phyloP scores from a whole-genome alignment of 2,329 filamentous ascomycete species.

The Aspergillus terreus region DNA sequence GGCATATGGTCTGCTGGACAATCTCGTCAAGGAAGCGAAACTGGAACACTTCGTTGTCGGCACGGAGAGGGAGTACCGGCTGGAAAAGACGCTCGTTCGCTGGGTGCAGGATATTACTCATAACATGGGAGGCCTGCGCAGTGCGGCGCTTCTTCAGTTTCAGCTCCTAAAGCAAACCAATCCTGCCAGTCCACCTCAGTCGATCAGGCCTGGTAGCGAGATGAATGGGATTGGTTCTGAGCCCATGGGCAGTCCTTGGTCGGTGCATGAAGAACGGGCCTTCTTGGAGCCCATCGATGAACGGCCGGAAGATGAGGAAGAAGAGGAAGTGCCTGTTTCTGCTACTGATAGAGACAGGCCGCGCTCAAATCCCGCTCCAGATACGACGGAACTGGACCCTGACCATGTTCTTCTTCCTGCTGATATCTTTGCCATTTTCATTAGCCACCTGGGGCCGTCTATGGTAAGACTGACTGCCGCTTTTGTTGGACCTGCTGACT shows the following conservation, averaged over 20 bases:
- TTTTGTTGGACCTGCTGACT: neutral
- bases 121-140: conserved; percentile 83
- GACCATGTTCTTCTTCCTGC: conserved; percentile 49
- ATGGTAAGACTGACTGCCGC: conserved; percentile 52
- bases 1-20: conserved; percentile 67
- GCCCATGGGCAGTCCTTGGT: conserved; percentile 27
- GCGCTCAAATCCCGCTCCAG: conserved; percentile 5
- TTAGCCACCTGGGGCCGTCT: conserved; percentile 80
- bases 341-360: conserved; percentile 2
- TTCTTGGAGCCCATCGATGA: conserved; percentile 62
- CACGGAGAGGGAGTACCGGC: conserved; percentile 70
- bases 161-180: conserved; percentile 67
- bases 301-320: conserved; percentile 51
- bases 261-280: conserved; percentile 42
- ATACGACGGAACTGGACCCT: conserved; percentile 10
- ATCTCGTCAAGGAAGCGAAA: conserved; percentile 78
- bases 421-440: conserved; percentile 90
- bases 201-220: conserved; percentile 15
- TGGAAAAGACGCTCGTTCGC: conserved; percentile 76
- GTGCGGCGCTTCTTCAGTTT: conserved; percentile 86
- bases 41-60: conserved; percentile 83
- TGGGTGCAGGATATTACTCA: conserved; percentile 83
- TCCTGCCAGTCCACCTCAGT: conserved; percentile 14
- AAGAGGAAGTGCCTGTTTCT: conserved; percentile 25
- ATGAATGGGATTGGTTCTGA: conserved; percentile 13